Conservation (phyloP, 805 yeast genomes). For the Starmerella apicola region DNA sequence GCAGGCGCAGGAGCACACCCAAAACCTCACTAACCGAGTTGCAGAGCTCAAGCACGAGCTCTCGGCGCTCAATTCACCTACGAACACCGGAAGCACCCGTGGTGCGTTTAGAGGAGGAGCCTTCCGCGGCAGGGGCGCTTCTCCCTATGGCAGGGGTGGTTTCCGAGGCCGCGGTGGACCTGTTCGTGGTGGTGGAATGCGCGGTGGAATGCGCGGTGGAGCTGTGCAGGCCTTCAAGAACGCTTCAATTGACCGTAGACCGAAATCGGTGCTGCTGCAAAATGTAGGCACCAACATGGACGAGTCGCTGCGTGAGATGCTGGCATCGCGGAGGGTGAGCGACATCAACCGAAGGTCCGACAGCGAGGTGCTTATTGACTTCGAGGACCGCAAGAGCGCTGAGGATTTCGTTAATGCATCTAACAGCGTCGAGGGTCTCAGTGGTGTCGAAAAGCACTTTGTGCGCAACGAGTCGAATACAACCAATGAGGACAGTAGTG, state of each 20-base stretch:
- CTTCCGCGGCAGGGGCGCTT: conserved; percentile 7
- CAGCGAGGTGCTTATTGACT: conserved; percentile 18
- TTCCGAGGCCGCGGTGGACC: conserved; percentile 16
- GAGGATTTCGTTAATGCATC: conserved; percentile 26
- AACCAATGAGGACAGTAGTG: too few relatives aligned
- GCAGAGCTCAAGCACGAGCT: conserved; percentile 28
- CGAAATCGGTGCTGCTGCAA: conserved; percentile 27
- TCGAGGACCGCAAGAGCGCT: conserved; percentile 30
- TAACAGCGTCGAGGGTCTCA: conserved; percentile 24
- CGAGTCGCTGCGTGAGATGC: conserved; percentile 26
- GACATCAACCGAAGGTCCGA: conserved; percentile 15
- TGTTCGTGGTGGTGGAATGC: conserved; percentile 23
- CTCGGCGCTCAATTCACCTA: conserved; percentile 19
- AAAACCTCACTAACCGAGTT: conserved; percentile 25
- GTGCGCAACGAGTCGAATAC: conserved; percentile 6
- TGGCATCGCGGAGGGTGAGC: conserved; percentile 20
- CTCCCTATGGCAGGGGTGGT: conserved; percentile 5
- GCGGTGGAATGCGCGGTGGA: too few relatives aligned
- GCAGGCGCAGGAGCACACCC: conserved; percentile 20
- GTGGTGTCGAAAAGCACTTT: conserved; percentile 25
- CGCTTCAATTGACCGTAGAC: conserved; percentile 29
- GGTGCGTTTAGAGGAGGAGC: conserved; percentile 5
- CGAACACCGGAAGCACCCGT: not conserved
- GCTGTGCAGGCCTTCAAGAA: conserved; percentile 19
- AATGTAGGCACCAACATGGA: conserved; percentile 26